Evolutionary conservation across 2,329 filamentous ascomycete species (phyloP).

Genomic region (Ophiocordyceps sinensis): DNA sequence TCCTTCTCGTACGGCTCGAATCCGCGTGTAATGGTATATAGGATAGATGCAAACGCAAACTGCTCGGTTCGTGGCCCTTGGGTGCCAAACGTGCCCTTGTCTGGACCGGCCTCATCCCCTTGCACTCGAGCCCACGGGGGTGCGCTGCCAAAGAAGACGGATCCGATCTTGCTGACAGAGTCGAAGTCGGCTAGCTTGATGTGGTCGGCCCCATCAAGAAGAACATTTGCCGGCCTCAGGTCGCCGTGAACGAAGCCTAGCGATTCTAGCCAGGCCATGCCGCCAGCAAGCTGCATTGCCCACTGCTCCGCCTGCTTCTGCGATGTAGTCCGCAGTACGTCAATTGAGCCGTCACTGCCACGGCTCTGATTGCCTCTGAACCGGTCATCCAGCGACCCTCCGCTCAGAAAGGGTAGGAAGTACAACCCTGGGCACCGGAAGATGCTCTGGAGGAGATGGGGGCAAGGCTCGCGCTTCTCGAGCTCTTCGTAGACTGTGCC

Average conservation of each 20-base stretch:
- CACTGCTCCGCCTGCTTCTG: constrained; percentile 2
- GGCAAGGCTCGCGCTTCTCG: background rate
- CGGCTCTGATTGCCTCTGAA: background rate
- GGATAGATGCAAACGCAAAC: constrained; percentile 2
- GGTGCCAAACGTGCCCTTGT: background rate
- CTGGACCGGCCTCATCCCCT: background rate
- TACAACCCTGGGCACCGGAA: background rate
- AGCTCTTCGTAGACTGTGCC: background rate
- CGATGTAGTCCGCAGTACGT: background rate
- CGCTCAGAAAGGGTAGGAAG: background rate
- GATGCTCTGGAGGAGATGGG: background rate
- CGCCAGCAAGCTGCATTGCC: constrained; percentile 3
- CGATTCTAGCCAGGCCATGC: constrained; percentile 4
- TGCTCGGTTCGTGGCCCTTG: background rate
- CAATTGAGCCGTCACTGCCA: background rate
- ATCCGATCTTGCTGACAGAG: constrained; percentile 1
- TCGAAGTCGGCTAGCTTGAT: constrained; percentile 6
- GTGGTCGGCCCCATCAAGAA: constrained; percentile 3
- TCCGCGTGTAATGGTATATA: constrained; percentile 2
- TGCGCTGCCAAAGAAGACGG: background rate
- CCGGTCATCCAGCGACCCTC: background rate
- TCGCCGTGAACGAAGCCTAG: constrained; percentile 4
- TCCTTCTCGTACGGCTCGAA: constrained; percentile 2
- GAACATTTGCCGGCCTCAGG: constrained; percentile 4
- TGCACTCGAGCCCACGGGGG: constrained; percentile 2